These are phyloP conservation scores for Porpolomopsis calyptriformis DNA, from an alignment of 768 basidiomycete species.

Conservation along the genomic window DNA sequence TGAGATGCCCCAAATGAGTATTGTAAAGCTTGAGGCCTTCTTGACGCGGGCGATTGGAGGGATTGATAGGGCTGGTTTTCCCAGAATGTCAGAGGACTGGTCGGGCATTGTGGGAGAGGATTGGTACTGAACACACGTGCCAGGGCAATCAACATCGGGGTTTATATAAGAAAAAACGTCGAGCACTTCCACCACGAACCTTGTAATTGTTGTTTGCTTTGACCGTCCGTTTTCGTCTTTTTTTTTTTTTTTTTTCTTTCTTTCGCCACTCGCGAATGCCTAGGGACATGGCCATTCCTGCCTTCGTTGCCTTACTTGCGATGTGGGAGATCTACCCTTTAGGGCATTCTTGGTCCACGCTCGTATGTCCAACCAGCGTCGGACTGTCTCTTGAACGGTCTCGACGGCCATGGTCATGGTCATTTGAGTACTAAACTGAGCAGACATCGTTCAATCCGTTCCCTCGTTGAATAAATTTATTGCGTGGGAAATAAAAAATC, in stretches of 20 bases:
- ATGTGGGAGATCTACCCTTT: slow-evolving; percentile 48
- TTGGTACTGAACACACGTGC: neutral
- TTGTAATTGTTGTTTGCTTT: no score
- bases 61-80: slow-evolving; percentile 37
- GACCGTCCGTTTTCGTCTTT: no score
- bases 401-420: slow-evolving; percentile 34
- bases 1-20: slow-evolving; percentile 29
- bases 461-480: slow-evolving; percentile 13
- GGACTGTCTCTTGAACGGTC: no score
- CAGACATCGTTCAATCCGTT: slow-evolving; percentile 27
- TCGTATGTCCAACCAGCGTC: slow-evolving; percentile 49
- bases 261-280: slow-evolving; percentile 57
- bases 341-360: slow-evolving; percentile 55
- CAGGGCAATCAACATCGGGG: no score
- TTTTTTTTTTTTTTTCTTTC: neutral
- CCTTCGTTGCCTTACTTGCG: slow-evolving; percentile 75
- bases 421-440: slow-evolving; percentile 74
- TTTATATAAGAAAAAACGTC: no score
- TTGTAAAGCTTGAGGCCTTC: slow-evolving; percentile 28
- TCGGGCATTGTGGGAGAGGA: slow-evolving; percentile 37
- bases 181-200: no score
- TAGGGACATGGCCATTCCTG: slow-evolving; percentile 63
- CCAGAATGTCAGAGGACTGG: slow-evolving; percentile 66
- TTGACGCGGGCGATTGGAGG: slow-evolving; percentile 20
- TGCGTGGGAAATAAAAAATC: slow-evolving; percentile 8